phyloP scores from a whole-genome alignment of 441 rosid species.

The Pelargonium myrrhifolium region DNA sequence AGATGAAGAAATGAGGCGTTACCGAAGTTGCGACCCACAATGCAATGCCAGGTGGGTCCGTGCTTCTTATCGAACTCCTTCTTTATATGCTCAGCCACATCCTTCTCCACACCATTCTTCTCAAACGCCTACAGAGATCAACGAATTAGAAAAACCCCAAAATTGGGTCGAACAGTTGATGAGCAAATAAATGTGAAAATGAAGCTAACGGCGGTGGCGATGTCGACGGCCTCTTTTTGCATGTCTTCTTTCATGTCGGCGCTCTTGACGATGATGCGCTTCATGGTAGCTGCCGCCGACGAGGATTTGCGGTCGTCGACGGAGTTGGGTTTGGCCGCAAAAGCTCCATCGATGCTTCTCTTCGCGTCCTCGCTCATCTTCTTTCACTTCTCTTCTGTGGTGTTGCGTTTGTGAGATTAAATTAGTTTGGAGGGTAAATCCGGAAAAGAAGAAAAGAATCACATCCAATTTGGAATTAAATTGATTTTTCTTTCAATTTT shows the following conservation, averaged over 20 bases:
- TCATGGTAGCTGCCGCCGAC: constrained; percentile 33
- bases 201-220: constrained; percentile 58
- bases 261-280: constrained; percentile 59
- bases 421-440: no score
- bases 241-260: constrained; percentile 96
- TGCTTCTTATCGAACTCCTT: constrained; percentile 92
- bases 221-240: constrained; percentile 88
- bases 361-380: constrained; percentile 28
- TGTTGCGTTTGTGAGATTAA: neutral
- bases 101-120: constrained; percentile 81
- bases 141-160: constrained; percentile 13
- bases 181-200: neutral
- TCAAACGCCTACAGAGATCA: constrained; percentile 59
- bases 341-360: constrained; percentile 39
- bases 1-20: constrained; percentile 17
- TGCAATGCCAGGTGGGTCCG: constrained; percentile 99
- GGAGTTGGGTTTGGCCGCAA: constrained; percentile 33
- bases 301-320: constrained; percentile 47
- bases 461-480: no score
- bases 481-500: no score
- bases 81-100: constrained; percentile 91
- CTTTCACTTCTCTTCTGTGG: neutral
- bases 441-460: no score
- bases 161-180: constrained; percentile 10
- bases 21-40: constrained; percentile 99